Evolutionary conservation across 129 eudicot genomes (phyloP), one percentile per base, ranked within the genome.

Genomic region (Lonicera japonica): DNA sequence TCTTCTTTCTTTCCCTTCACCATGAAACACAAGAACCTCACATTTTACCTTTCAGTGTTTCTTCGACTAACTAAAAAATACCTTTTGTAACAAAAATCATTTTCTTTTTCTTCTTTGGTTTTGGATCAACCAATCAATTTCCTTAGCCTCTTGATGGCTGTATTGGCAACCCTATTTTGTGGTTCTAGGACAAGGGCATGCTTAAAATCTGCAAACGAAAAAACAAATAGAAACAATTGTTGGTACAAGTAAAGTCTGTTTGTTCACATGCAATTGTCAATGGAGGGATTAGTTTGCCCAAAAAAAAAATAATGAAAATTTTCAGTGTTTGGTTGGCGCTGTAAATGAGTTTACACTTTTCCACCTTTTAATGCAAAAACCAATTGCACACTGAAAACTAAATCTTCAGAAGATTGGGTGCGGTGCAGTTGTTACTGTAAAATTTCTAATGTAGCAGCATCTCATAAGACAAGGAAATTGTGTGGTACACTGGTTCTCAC

Each of bases 111-210:
- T 29, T 29, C 36, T 29, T 29, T 29, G 2, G 36, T 29, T n/a
- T 29, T 29, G 36, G 24, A 58, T 83, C 87, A 82, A 56, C 75
- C 73, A 60, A 75, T 63, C 50, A 56, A 68, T 46, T 82, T 91
- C 70, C 77, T 77, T 47, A 91, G 89, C 69, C 97, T 84, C 80
- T 91, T 87, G 67, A 87, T 95, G 19, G 95, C 94, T 53, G 17
- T 36, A 73, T 71, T 70, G 8, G 97, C 97, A 59, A 75, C 80
- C 75, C 79, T 91, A 48, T 91, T 91, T 63, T 84, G 97, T 2
- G 97, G 97, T 79, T 91, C 97, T 47, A 91, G 82, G 40, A 91
- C 90, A n/a, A 82, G 94, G 0, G 90, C 97, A 69, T 91, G 94
- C 87, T 75, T 87, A 75, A 91, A 91, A 85, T 91, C 97, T 91